These are phyloP conservation scores for Podospora sp. DNA, from an alignment of 495 filamentous ascomycete genomes.

Conservation along the genomic window DNA sequence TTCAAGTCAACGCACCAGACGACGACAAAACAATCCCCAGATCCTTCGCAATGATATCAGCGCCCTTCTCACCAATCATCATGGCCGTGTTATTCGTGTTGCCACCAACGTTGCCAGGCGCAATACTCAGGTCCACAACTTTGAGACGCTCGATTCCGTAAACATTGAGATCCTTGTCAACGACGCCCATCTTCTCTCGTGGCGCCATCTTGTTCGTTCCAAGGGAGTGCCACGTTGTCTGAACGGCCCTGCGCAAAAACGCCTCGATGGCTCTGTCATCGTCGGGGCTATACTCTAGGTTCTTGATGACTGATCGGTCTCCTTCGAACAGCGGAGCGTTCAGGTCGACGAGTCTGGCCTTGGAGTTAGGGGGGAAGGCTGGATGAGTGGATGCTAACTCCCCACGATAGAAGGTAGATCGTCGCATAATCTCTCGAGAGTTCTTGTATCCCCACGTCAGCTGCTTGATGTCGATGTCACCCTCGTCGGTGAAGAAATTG, in stretches of 20 bases:
- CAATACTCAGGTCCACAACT: conserved; percentile 45
- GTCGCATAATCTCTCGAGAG: conserved; percentile 57
- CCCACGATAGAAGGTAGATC: conserved; percentile 55
- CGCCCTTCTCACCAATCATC: conserved; percentile 62
- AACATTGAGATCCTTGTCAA: conserved; percentile 28
- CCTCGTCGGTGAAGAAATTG: conserved; percentile 48
- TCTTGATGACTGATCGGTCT: conserved; percentile 19
- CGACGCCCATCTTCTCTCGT: conserved; percentile 22
- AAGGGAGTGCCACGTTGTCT: conserved; percentile 35
- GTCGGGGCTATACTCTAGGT: conserved; percentile 39
- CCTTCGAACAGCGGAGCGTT: conserved; percentile 22
- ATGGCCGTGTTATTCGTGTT: conserved; percentile 66
- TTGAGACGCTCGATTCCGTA: conserved; percentile 29
- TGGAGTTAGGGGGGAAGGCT: conserved; percentile 47
- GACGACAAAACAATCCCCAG: conserved; percentile 37
- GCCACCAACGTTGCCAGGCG: conserved; percentile 60
- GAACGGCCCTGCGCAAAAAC: conserved; percentile 19
- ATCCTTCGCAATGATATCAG: conserved; percentile 57
- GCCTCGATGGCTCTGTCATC: conserved; percentile 47
- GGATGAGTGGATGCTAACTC: conserved; percentile 56
- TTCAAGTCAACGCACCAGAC: not conserved
- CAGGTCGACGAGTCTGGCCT: conserved; percentile 47
- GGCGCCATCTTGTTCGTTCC: conserved; percentile 33
- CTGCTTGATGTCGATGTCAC: conserved; percentile 45
- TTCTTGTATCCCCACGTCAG: conserved; percentile 58